Evolutionary conservation across 208 protist species (phyloP), one percentile per base, ranked within the genome.

Genomic region (Leptomonas pyrrhocoris): DNA sequence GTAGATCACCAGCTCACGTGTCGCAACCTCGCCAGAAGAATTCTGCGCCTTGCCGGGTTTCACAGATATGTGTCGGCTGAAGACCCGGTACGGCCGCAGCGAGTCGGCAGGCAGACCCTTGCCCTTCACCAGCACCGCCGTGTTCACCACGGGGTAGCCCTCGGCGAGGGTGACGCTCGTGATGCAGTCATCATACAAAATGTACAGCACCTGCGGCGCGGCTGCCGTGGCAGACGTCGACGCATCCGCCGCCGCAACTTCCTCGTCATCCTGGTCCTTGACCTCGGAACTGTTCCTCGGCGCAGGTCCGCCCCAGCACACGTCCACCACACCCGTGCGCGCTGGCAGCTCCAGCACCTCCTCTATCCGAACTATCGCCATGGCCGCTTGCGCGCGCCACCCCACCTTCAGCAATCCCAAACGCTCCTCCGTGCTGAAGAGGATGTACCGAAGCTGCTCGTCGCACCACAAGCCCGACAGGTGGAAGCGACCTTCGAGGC

Each of bases 341-440:
- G 79, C 81, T 16, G 88, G 78, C 34, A 94, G 71, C 60, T 84
- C 74, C 21, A 76, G 56, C 53, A 90, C 83, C 70, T 86, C 83
- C 65, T 93, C 83, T 15, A 93, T 74, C 15, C 77, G 77, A 12
- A 53, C 40, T 8, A 90, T 60, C 48, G 80, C 58, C 64, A 85
- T 60, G 19, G 80, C 80, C n/a, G 58, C 68, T 46, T 85, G 79
- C 9, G 72, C 74, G 18, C 77, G 66, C 89, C 88, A 94, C 50
- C 42, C 55, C 40, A 93, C 64, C 62, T 68, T 66, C 58, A 85
- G 36, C 51, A 96, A 45, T 16, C 85, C 85, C 13, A 89, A 63
- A 12, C 92, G 86, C 65, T 92, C 92, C 73, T 94, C 89, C 40
- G 92, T 96, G n/a, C 74, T 70, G 70, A 93, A 86, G 48, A 91